phyloP scores from a whole-genome alignment of 2,329 filamentous ascomycete species.

The Colletotrichum viniferum region DNA sequence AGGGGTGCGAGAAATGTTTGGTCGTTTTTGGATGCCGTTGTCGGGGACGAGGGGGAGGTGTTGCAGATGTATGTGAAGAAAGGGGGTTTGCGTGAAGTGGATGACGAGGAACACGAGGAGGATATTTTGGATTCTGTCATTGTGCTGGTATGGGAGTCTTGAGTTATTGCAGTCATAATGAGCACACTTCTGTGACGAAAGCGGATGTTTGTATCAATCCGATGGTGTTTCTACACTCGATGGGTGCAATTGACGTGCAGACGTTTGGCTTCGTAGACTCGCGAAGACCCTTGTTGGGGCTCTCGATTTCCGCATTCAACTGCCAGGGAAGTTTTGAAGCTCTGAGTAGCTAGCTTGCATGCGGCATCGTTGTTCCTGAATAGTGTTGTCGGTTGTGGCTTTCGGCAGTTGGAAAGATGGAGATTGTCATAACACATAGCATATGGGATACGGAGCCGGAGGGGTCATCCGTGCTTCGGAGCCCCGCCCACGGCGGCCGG shows the following conservation, averaged over 20 bases:
- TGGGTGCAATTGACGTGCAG: background rate
- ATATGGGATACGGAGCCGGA: background rate
- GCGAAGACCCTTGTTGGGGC: background rate
- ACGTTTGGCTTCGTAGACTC: background rate
- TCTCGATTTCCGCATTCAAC: background rate
- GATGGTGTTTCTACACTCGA: background rate
- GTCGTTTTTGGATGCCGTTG: slow-evolving; percentile 43
- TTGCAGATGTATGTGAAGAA: slow-evolving; percentile 52
- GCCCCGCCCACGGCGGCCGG: background rate
- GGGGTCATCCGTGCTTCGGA: background rate
- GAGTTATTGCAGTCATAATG: background rate
- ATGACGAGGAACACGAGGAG: slow-evolving; percentile 21
- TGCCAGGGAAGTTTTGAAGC: background rate
- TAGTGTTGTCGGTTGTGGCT: fast-evolving
- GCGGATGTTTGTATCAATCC: background rate
- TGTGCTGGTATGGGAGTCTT: slow-evolving; percentile 43
- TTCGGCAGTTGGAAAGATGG: background rate
- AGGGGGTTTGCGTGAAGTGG: background rate
- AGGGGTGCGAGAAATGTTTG: slow-evolving; percentile 42
- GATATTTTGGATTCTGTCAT: slow-evolving; percentile 41
- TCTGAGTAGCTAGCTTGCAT: background rate
- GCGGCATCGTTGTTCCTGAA: fast-evolving
- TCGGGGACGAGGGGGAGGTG: slow-evolving; percentile 39
- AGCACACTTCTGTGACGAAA: background rate
- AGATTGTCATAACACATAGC: too few species aligned